Conservation (phyloP, 176 grass and related monocot genomes). For the Musa schizocarpa region DNA sequence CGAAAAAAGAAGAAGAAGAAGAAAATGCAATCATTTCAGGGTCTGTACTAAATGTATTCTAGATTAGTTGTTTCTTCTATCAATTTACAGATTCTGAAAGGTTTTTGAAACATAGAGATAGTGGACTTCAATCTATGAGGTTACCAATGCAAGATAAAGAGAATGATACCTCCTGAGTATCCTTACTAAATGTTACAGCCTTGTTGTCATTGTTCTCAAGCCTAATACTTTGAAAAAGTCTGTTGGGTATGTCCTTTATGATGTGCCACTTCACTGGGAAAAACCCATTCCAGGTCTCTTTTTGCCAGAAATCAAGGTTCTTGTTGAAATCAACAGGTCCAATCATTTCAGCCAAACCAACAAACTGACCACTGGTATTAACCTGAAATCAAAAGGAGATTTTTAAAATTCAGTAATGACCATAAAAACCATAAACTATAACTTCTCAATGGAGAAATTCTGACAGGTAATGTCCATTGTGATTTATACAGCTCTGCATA, state of each 20-base stretch:
- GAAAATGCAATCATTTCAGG: background rate
- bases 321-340: constrained; percentile 87
- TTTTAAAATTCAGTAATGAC: background rate
- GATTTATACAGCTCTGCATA: background rate
- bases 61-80: no score
- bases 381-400: constrained; percentile 49
- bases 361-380: constrained; percentile 78
- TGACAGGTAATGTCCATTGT: background rate
- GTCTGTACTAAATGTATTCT: background rate
- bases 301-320: constrained; percentile 67
- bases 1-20: no score
- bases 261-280: constrained; percentile 77
- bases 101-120: background rate
- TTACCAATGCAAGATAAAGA: constrained; percentile 11
- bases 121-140: no score
- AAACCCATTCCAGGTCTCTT: constrained; percentile 73
- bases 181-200: constrained; percentile 64
- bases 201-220: constrained; percentile 81
- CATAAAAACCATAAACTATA: background rate
- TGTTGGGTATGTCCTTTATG: constrained; percentile 74
- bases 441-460: background rate
- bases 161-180: constrained; percentile 74
- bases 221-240: constrained; percentile 54
- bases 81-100: background rate
- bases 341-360: constrained; percentile 89